Percentiles rank a stretch among this genome's conserved stretches.
phyloP scores from a whole-genome alignment of 179 eudicot species.

The Heliamphora pulchella region DNA sequence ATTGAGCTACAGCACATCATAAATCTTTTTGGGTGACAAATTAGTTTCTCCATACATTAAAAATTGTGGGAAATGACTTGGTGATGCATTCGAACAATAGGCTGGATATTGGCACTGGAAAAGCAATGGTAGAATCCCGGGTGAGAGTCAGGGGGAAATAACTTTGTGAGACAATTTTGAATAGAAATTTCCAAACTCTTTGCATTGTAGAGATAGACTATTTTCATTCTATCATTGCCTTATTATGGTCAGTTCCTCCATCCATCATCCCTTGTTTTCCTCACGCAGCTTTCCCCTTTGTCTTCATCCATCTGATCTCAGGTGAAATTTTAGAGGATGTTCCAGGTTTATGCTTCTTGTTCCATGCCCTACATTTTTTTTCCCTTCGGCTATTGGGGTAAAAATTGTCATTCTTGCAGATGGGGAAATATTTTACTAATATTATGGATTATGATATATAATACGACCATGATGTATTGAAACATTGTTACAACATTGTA shows the following conservation, averaged over 20 bases:
- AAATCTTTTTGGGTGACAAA: no score
- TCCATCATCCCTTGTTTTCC: no score
- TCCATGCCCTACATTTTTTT: no score
- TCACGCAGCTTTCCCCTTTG: no score
- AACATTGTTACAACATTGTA: background rate
- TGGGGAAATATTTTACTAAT: no score
- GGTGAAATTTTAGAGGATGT: no score
- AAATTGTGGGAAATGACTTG: background rate
- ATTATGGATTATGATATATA: no score
- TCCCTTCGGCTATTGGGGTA: no score
- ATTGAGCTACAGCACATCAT: no score
- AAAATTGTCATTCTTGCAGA: no score
- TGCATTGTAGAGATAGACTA: background rate
- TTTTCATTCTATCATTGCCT: background rate
- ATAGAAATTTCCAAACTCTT: background rate
- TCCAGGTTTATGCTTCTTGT: no score
- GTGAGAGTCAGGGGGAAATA: background rate
- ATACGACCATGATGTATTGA: background rate
- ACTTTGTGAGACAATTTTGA: background rate
- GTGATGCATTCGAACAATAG: background rate
- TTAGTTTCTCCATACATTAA: background rate
- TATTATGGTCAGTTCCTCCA: background rate
- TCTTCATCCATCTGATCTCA: no score
- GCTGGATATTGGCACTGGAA: background rate
- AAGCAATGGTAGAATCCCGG: background rate